These are phyloP conservation scores for Phytophthora multivora DNA, from an alignment of 352 stramenopile species.

Conservation along the genomic window DNA sequence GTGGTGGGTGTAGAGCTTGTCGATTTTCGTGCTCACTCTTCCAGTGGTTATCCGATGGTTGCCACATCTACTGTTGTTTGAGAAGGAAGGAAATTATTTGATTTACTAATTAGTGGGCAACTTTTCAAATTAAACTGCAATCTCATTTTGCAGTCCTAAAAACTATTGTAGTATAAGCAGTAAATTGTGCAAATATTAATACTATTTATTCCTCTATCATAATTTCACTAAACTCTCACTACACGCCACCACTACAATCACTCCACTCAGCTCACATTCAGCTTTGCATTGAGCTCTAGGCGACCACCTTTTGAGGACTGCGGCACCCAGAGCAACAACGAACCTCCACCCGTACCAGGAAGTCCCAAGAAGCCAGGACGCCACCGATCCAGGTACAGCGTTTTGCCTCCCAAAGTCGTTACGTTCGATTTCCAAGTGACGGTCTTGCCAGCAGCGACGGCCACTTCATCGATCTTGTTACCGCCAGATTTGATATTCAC, in stretches of 20 bases:
- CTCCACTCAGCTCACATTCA: constrained; percentile 37
- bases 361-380: constrained; percentile 40
- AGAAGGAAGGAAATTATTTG: not conserved
- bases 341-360: constrained; percentile 37
- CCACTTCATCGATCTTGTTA: constrained; percentile 31
- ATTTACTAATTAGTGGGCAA: too few relatives aligned
- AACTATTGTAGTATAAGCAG: too few relatives aligned
- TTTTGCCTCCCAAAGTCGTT: constrained; percentile 38
- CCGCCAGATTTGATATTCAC: constrained; percentile 52
- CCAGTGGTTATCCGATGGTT: not conserved
- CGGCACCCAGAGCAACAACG: constrained; percentile 46
- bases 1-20: not conserved
- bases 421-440: constrained; percentile 43
- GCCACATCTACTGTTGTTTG: not conserved
- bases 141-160: too few relatives aligned
- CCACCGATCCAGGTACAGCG: constrained; percentile 49
- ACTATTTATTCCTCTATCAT: constrained; percentile 13
- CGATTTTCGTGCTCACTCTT: not conserved
- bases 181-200: constrained; percentile 3
- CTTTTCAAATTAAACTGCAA: too few relatives aligned
- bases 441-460: constrained; percentile 29
- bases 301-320: constrained; percentile 28
- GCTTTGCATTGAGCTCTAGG: constrained; percentile 26
- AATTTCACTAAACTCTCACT: constrained; percentile 5
- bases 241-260: constrained; percentile 6